These are phyloP conservation scores for Tricholoma sp. DNA, from an alignment of 768 basidiomycete genomes.

Conservation along the genomic window DNA sequence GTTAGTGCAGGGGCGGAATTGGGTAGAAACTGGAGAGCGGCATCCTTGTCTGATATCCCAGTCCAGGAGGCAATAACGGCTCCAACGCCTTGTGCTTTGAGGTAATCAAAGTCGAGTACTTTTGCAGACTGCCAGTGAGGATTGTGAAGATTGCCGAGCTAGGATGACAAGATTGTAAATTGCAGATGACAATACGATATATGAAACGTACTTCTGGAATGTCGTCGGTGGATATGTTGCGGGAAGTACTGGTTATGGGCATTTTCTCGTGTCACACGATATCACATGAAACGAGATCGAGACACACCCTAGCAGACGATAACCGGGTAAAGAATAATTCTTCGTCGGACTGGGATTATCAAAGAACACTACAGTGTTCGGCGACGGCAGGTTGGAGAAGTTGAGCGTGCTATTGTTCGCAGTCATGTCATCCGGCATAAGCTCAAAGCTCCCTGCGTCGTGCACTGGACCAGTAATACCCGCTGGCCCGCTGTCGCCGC, in stretches of 20 bases:
- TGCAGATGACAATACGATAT: background rate
- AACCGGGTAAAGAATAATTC: slow-evolving; percentile 23
- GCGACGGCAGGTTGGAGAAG: slow-evolving; percentile 12
- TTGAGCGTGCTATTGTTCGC: slow-evolving; percentile 14
- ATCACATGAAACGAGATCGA: background rate
- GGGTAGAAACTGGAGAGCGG: slow-evolving; percentile 24
- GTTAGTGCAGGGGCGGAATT: slow-evolving; percentile 20
- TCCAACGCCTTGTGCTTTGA: slow-evolving; percentile 16
- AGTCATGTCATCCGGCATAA: slow-evolving; percentile 13
- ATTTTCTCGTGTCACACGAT: background rate
- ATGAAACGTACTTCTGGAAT: slow-evolving; percentile 19
- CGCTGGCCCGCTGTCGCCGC: slow-evolving; percentile 21
- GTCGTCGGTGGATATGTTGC: slow-evolving; percentile 11
- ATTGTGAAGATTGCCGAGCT: slow-evolving; percentile 26
- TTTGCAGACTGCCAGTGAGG: slow-evolving; percentile 27
- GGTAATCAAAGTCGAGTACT: slow-evolving; percentile 17
- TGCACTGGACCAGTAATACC: slow-evolving; percentile 22
- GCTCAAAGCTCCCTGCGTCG: slow-evolving; percentile 21
- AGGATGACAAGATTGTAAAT: background rate
- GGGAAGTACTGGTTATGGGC: slow-evolving; percentile 16
- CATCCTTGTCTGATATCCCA: slow-evolving; percentile 22
- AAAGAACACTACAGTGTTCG: slow-evolving; percentile 22
- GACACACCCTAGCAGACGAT: slow-evolving; percentile 22
- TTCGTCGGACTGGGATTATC: slow-evolving; percentile 27
- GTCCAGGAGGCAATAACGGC: slow-evolving; percentile 25